phyloP scores from a whole-genome alignment of 768 basidiomycete genomes.

The Pisolithus marmoratus region DNA sequence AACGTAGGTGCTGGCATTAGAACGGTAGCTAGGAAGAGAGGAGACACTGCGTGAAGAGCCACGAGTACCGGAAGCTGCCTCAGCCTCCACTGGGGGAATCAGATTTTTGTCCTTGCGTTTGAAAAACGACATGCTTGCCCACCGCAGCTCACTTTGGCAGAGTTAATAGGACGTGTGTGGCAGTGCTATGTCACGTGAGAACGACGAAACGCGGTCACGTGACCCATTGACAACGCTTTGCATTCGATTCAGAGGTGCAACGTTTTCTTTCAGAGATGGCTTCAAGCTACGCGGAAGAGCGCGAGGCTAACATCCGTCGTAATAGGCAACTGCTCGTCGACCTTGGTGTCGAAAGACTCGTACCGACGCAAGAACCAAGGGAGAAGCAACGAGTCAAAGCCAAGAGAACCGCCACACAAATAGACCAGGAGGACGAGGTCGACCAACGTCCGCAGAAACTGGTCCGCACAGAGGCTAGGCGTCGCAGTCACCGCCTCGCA shows the following conservation, averaged over 20 bases:
- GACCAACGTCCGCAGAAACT: constrained; percentile 23
- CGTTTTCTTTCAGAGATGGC: neutral
- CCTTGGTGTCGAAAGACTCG: constrained; percentile 36
- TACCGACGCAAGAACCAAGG: constrained; percentile 43
- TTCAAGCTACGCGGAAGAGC: constrained; percentile 28
- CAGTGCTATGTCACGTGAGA: too few relatives aligned
- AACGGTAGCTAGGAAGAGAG: constrained; percentile 39
- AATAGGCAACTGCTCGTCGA: constrained; percentile 40
- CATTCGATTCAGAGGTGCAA: too few relatives aligned
- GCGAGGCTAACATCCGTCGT: constrained; percentile 31
- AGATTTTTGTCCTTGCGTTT: constrained; percentile 57
- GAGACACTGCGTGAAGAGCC: constrained; percentile 30
- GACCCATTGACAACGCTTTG: too few relatives aligned
- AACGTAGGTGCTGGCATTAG: constrained; percentile 58
- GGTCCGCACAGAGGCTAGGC: constrained; percentile 31
- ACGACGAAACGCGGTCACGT: too few relatives aligned
- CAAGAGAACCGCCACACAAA: constrained; percentile 37
- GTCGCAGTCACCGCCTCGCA: constrained; percentile 65
- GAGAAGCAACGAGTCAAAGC: constrained; percentile 29
- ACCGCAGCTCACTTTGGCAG: neutral
- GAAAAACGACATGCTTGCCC: constrained; percentile 33
- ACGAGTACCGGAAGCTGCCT: constrained; percentile 21
- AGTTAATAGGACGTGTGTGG: neutral
- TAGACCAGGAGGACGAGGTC: constrained; percentile 10
- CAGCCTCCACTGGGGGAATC: constrained; percentile 62